Evolutionary conservation across 2,329 filamentous ascomycete genomes (phyloP).

Genomic region (Trichophyton schoenleinii): DNA sequence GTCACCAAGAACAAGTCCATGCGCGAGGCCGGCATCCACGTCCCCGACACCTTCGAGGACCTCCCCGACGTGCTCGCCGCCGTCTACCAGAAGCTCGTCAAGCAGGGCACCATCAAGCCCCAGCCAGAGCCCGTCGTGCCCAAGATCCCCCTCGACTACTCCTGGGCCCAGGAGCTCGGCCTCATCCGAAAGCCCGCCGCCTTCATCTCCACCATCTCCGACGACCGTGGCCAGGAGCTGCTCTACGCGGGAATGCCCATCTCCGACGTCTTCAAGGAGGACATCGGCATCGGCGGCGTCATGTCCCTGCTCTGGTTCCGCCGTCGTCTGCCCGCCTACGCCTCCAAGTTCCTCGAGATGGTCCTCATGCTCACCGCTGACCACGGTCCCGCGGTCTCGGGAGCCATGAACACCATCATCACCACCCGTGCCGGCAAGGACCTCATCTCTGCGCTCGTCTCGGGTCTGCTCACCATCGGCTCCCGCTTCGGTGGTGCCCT

Average conservation of each 20-base stretch:
- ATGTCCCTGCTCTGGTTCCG: slow-evolving; percentile 99
- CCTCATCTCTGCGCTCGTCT: slow-evolving; percentile 86
- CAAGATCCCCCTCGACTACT: slow-evolving; percentile 99
- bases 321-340: slow-evolving; percentile 86
- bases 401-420: slow-evolving; percentile 99
- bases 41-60: slow-evolving; percentile 94
- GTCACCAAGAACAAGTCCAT: slow-evolving; percentile 94
- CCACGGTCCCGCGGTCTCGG: slow-evolving; percentile 95
- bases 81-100: slow-evolving; percentile 82
- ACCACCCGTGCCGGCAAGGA: slow-evolving; percentile 99
- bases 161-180: slow-evolving; percentile 97
- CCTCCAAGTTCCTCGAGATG: slow-evolving; percentile 99
- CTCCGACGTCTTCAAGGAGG: slow-evolving; percentile 98
- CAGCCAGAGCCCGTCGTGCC: slow-evolving; percentile 81
- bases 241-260: slow-evolving; percentile 99
- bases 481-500: slow-evolving; percentile 97
- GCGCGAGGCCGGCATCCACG: slow-evolving; percentile 86
- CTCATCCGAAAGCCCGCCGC: slow-evolving; percentile 99
- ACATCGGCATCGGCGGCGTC: slow-evolving; percentile 98
- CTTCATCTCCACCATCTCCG: slow-evolving; percentile 99
- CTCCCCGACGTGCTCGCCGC: slow-evolving; percentile 62
- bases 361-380: slow-evolving; percentile 99
- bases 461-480: slow-evolving; percentile 94
- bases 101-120: slow-evolving; percentile 72
- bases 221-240: slow-evolving; percentile 98